Evolutionary conservation across 2,329 filamentous ascomycete genomes (phyloP).

Genomic region (Nemania sp.): DNA sequence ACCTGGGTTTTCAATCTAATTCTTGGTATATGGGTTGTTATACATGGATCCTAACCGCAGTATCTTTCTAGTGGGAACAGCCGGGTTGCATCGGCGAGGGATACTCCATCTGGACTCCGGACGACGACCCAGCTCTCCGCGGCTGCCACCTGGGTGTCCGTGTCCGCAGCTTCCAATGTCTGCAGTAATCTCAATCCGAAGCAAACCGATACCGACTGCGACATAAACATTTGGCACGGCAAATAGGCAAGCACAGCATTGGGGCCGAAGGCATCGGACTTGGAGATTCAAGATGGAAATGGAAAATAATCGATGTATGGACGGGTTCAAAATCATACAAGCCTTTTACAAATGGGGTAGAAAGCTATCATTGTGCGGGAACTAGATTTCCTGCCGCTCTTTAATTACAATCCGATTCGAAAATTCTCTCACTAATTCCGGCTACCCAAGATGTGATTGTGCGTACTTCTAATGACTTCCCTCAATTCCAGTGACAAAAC

Average conservation of each 20-base stretch:
- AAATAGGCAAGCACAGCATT: neutral
- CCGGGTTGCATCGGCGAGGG: neutral
- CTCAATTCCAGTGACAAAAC: too few species aligned
- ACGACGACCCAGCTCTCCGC: neutral
- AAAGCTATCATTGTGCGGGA: too few species aligned
- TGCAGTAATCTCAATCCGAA: neutral
- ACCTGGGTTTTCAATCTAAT: neutral
- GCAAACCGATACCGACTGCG: neutral
- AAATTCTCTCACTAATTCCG: too few species aligned
- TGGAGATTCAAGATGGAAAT: too few species aligned
- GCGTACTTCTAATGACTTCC: too few species aligned
- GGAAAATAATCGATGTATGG: too few species aligned
- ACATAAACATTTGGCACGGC: neutral
- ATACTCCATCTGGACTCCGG: neutral
- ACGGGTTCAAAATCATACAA: too few species aligned
- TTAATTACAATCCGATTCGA: too few species aligned
- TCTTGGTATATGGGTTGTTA: neutral
- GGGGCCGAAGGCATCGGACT: neutral
- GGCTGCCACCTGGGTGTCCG: constrained; percentile 2
- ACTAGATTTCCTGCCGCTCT: too few species aligned
- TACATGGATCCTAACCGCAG: neutral
- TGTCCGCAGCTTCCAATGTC: constrained; percentile 6
- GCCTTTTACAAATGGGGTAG: too few species aligned
- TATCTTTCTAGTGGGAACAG: constrained; percentile 1
- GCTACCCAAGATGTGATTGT: too few species aligned